Base-by-base conservation (phyloP, 352 stramenopile genomes). In the Globisporangium perplexum region DNA sequence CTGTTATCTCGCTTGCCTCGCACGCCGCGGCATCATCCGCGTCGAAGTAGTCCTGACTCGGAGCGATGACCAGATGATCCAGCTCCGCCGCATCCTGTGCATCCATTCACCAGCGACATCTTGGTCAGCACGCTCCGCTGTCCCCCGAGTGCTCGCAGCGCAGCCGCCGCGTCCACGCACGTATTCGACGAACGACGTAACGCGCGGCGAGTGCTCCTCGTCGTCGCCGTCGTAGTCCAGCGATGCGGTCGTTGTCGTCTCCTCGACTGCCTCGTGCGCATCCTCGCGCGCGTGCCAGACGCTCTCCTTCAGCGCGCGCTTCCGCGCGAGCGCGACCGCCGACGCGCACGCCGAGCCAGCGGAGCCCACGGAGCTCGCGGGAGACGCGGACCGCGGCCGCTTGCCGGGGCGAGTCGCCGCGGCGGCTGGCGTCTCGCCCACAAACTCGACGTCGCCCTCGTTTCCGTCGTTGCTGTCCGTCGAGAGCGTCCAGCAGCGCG, bases 11-110 rank as follows among this genome's bases (percentile, higher is more conserved):
- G n/a, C n/a, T n/a, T n/a, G n/a, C 41, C 2, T 52, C 42, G 30
- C 41, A 26, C 11, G 30, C 33, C 7, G 55, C 46, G 14, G 26
- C 47, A 8, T 42, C 55, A 15, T 26, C 44, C 5, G 48, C 57
- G 30, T 49, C 44, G 7, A 57, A 63, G 15, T 62, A 62, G 51
- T 63, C 57, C 57, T 63, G 57, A 42, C 57, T 63, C 24, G 57
- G 50, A 4, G 39, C 43, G 8, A 63, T 48, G 12, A 43, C 50
- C 24, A 63, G 47, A 1, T 48, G 30, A 15, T 63, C 57, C 31
- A 63, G 51, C n/a, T 63, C 57, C 38, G 57, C 23, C 20, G 50
- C 57, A 38, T 63, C 44, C 57, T 63, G 33, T 22, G 20, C 15
- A 52, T n/a, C 3, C 51, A 49, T n/a, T 1, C 42, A 43, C 2